Evolutionary conservation across 768 basidiomycete species (phyloP).

Genomic region (Floccularia luteovirens): DNA sequence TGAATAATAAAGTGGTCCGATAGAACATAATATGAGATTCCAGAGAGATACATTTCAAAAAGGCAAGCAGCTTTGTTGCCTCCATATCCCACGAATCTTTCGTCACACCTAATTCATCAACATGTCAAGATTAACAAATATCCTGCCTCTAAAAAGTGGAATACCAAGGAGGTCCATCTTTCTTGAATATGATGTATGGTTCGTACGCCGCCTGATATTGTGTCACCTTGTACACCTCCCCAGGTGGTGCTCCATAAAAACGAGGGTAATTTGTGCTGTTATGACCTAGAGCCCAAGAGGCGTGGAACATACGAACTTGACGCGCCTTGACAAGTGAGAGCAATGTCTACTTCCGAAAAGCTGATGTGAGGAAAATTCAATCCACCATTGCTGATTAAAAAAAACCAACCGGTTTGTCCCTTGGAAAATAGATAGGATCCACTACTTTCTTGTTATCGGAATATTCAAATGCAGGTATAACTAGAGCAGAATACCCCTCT

Average conservation of each 20-base stretch:
- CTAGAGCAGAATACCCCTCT: slow-evolving; percentile 62
- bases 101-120: slow-evolving; percentile 63
- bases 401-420: slow-evolving; percentile 51
- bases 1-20: slow-evolving; percentile 86
- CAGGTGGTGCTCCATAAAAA: slow-evolving; percentile 54
- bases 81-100: slow-evolving; percentile 86
- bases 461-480: slow-evolving; percentile 84
- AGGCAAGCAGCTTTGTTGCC: slow-evolving; percentile 91
- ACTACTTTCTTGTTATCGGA: slow-evolving; percentile 55
- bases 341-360: slow-evolving; percentile 40
- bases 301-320: slow-evolving; percentile 71
- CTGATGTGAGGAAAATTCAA: slow-evolving; percentile 2
- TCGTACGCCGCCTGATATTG: slow-evolving; percentile 82
- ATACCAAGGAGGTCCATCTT: slow-evolving; percentile 69
- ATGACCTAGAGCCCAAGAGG: slow-evolving; percentile 71
- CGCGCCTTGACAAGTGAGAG: slow-evolving; percentile 47
- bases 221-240: slow-evolving; percentile 68
- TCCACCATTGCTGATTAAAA: not conserved
- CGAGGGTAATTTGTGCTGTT: slow-evolving; percentile 72
- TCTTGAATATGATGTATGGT: slow-evolving; percentile 81
- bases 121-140: not conserved
- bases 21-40: slow-evolving; percentile 77
- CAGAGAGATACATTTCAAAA: slow-evolving; percentile 86
- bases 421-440: slow-evolving; percentile 54
- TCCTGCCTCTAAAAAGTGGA: slow-evolving; percentile 8